phyloP scores from a whole-genome alignment of 2,329 filamentous ascomycete species.

The Calcarisporium arbuscula region DNA sequence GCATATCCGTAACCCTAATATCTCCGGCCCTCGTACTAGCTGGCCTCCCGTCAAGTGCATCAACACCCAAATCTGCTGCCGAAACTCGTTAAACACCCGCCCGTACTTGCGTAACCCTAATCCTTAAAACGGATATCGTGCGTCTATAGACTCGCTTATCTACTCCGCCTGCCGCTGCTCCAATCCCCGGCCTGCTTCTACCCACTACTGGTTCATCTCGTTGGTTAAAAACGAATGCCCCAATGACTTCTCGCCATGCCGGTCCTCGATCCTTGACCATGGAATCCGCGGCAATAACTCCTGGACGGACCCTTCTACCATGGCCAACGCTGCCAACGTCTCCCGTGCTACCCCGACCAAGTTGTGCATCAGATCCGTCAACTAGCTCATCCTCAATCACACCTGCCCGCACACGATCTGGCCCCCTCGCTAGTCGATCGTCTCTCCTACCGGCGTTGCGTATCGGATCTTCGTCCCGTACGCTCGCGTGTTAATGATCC shows the following conservation, averaged over 20 bases:
- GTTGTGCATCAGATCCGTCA: conserved; percentile 1
- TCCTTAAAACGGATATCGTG: neutral
- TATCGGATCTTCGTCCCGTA: conserved; percentile 11
- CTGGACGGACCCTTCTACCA: neutral
- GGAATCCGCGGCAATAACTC: conserved; percentile 2
- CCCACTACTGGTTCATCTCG: conserved; percentile 3
- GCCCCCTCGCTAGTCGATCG: conserved; percentile 7
- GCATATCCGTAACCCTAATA: conserved; percentile 2
- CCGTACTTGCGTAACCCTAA: conserved; percentile 1
- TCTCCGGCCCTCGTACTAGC: conserved; percentile 4
- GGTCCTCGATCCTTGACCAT: conserved; percentile 3
- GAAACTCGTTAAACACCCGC: conserved; percentile 4
- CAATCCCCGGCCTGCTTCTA: conserved; percentile 1
- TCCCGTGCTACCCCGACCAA: neutral
- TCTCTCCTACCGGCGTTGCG: conserved; percentile 3
- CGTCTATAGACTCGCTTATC: neutral
- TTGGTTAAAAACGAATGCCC: conserved; percentile 6
- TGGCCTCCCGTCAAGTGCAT: conserved; percentile 7
- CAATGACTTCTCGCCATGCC: conserved; percentile 4
- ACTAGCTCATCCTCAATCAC: conserved; percentile 4
- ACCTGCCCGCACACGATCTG: conserved; percentile 1
- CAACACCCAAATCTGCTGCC: conserved; percentile 7
- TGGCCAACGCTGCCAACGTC: conserved; percentile 4
- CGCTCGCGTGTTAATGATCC: conserved; percentile 7
- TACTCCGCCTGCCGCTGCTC: neutral